These are phyloP conservation scores for Eucalyptus erythrocorys DNA, from an alignment of 345 rosid species.

Conservation along the genomic window DNA sequence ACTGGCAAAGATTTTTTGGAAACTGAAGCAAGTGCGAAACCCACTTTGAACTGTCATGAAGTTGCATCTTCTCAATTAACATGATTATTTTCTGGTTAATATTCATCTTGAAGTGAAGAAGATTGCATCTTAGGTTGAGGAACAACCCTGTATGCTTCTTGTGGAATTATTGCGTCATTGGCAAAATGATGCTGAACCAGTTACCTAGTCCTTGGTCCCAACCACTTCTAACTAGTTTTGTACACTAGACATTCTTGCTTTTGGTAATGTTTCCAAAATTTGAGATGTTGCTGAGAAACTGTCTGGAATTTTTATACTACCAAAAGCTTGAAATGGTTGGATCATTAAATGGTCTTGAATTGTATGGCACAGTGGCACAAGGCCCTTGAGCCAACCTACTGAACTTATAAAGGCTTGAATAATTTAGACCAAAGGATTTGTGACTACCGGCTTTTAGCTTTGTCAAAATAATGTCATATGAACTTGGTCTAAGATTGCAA, in stretches of 20 bases:
- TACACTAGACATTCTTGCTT: background rate
- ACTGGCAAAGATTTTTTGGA: background rate
- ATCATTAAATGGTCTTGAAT: background rate
- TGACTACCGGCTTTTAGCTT: background rate
- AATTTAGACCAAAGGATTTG: background rate
- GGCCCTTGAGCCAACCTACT: background rate
- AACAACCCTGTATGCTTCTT: background rate
- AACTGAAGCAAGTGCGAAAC: background rate
- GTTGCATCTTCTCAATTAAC: background rate
- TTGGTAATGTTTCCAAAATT: background rate
- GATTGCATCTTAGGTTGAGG: background rate
- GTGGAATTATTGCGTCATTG: background rate
- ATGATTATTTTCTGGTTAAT: background rate
- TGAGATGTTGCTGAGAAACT: background rate
- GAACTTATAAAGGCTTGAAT: background rate
- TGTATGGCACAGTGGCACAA: background rate
- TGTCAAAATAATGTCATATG: background rate
- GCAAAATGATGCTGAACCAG: background rate
- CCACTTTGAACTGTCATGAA: background rate
- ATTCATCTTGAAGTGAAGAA: background rate
- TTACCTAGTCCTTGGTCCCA: background rate
- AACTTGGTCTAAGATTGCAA: background rate
- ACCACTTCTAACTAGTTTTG: background rate
- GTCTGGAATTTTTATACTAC: background rate
- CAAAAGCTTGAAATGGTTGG: background rate